These are phyloP conservation scores for Dothidotthia symphoricarpi DNA, from an alignment of 2,329 filamentous ascomycete species.

Conservation along the genomic window DNA sequence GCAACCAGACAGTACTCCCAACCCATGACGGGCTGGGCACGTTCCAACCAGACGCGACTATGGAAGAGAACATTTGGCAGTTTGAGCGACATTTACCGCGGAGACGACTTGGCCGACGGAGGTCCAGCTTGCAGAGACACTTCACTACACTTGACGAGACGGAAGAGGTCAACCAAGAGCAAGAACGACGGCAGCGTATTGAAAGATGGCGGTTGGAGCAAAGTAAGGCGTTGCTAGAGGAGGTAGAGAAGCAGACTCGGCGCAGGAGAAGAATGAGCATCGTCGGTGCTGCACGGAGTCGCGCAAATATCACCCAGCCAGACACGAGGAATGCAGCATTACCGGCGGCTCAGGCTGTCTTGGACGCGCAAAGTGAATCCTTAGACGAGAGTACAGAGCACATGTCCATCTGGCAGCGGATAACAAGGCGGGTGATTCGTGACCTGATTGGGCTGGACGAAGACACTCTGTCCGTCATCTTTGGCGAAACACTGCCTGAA, in stretches of 20 bases:
- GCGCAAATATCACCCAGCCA: constrained; percentile 20
- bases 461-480: constrained; percentile 75
- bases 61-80: constrained; percentile 84
- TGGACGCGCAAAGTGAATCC: constrained; percentile 34
- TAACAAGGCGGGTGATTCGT: constrained; percentile 82
- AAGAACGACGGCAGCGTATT: constrained; percentile 78
- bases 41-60: constrained; percentile 65
- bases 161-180: constrained; percentile 56
- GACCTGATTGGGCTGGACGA: constrained; percentile 93
- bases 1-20: constrained; percentile 72
- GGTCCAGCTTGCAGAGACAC: constrained; percentile 58
- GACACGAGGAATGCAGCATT: constrained; percentile 10
- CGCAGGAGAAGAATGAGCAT: constrained; percentile 63
- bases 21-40: constrained; percentile 88
- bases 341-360: constrained; percentile 18
- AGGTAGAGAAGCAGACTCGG: constrained; percentile 83
- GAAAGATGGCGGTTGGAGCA: constrained; percentile 92
- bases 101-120: constrained; percentile 48
- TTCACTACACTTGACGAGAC: constrained; percentile 56
- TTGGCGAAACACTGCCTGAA: constrained; percentile 72
- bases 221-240: constrained; percentile 77
- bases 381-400: constrained; percentile 49
- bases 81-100: constrained; percentile 80
- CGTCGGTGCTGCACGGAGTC: constrained; percentile 47
- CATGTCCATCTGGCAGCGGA: constrained; percentile 73